Percentiles rank a stretch among this genome's conserved stretches.
Conservation (phyloP, 2,329 filamentous ascomycete species). For the Aspergillus ochraceoroseus region DNA sequence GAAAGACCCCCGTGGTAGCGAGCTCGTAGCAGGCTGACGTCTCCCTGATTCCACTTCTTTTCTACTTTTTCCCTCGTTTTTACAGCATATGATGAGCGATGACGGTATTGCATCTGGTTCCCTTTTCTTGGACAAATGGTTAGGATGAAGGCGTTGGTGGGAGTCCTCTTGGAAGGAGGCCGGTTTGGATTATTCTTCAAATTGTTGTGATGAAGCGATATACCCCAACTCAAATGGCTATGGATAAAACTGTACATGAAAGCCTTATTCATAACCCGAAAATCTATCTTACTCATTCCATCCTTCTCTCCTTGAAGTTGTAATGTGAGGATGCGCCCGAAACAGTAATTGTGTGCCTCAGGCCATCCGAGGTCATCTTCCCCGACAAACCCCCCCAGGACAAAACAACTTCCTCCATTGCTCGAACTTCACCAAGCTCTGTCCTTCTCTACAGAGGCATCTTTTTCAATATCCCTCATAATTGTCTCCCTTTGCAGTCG, state of each 20-base stretch:
- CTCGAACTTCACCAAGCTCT: conserved; percentile 5
- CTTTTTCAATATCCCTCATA: neutral
- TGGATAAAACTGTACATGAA: conserved; percentile 7
- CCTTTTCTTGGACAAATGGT: conserved; percentile 7
- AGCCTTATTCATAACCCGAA: neutral
- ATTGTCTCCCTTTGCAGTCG: conserved; percentile 7
- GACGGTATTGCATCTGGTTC: conserved; percentile 4
- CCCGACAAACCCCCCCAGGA: conserved; percentile 3
- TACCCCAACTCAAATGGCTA: conserved; percentile 6
- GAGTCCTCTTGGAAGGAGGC: neutral
- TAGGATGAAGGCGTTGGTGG: conserved; percentile 11
- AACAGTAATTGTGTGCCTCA: conserved; percentile 22
- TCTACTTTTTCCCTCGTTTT: neutral
- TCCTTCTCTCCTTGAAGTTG: neutral
- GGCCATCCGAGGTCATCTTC: conserved; percentile 14
- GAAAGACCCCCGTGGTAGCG: conserved; percentile 23
- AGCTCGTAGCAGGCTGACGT: conserved; percentile 7
- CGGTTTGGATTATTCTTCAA: conserved; percentile 1
- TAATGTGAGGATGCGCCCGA: neutral
- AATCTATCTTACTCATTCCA: neutral
- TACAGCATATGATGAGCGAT: conserved; percentile 7
- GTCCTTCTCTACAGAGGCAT: neutral
- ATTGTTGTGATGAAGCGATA: conserved; percentile 7
- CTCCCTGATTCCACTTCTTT: neutral
- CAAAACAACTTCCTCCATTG: conserved; percentile 7